Percentiles rank a stretch among this genome's conserved stretches.
These are phyloP conservation scores for Nothopassalora personata DNA, from an alignment of 2,329 filamentous ascomycete species.

Conservation along the genomic window DNA sequence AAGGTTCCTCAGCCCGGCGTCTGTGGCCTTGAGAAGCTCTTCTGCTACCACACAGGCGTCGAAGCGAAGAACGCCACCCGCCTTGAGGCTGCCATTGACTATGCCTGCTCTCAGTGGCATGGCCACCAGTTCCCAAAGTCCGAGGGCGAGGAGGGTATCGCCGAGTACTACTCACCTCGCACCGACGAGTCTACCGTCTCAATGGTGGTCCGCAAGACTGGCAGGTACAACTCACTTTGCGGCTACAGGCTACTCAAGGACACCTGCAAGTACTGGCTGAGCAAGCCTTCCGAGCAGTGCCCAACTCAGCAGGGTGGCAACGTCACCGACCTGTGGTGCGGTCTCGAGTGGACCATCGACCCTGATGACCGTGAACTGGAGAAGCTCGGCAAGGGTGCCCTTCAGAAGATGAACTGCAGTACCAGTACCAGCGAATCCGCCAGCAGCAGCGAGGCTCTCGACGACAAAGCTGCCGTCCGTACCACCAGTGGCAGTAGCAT, in stretches of 20 bases:
- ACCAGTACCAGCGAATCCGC: not conserved
- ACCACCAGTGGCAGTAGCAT: not conserved
- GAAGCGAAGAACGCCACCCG: not conserved
- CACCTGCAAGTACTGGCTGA: not conserved
- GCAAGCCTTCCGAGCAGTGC: not conserved
- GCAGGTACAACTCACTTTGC: not conserved
- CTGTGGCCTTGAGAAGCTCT: not conserved
- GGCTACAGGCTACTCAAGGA: not conserved
- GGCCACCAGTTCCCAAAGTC: not conserved
- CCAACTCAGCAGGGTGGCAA: constrained; percentile 1
- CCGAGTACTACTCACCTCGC: not conserved
- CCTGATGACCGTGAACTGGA: not conserved
- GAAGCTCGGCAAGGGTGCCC: not conserved
- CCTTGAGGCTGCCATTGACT: not conserved
- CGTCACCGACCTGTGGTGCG: not conserved
- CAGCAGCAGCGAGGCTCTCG: not conserved
- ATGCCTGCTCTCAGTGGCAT: not conserved
- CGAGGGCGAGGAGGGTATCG: not conserved
- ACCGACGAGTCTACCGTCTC: not conserved
- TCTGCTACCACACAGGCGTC: not conserved
- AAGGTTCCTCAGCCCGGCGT: not conserved
- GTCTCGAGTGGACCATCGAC: not conserved
- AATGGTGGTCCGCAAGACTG: not conserved
- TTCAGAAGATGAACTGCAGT: not conserved
- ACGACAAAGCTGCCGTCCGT: not conserved